These are phyloP conservation scores for Fusarium acutatum DNA, from an alignment of 2,329 filamentous ascomycete genomes.

Conservation along the genomic window DNA sequence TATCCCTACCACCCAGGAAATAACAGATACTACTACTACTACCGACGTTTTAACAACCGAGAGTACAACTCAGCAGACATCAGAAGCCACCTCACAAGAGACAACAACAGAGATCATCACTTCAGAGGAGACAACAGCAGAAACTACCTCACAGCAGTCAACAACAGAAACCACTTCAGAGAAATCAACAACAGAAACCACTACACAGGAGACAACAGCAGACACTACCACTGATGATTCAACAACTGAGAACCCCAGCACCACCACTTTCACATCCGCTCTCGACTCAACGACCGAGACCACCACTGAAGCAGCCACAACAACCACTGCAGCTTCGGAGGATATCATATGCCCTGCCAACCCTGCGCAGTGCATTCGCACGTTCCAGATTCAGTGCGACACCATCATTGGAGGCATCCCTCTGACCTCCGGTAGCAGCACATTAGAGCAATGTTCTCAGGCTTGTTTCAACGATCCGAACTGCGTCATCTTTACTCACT, in stretches of 20 bases:
- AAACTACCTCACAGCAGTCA: neutral
- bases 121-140: neutral
- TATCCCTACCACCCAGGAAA: neutral
- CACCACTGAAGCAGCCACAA: neutral
- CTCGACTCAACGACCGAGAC: neutral
- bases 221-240: neutral
- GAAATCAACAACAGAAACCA: neutral
- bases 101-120: neutral
- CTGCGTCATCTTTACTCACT: neutral
- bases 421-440: neutral
- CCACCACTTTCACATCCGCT: neutral
- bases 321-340: neutral
- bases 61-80: neutral
- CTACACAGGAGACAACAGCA: neutral
- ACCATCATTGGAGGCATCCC: rapidly evolving
- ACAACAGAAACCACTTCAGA: neutral
- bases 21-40: neutral
- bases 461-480: neutral
- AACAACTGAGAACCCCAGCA: neutral
- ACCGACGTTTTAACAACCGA: neutral
- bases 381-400: neutral
- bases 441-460: neutral
- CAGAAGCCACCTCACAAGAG: neutral
- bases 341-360: neutral
- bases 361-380: neutral